These are phyloP conservation scores for Sarocladium kiliense DNA, from an alignment of 2,329 filamentous ascomycete genomes.

Conservation along the genomic window DNA sequence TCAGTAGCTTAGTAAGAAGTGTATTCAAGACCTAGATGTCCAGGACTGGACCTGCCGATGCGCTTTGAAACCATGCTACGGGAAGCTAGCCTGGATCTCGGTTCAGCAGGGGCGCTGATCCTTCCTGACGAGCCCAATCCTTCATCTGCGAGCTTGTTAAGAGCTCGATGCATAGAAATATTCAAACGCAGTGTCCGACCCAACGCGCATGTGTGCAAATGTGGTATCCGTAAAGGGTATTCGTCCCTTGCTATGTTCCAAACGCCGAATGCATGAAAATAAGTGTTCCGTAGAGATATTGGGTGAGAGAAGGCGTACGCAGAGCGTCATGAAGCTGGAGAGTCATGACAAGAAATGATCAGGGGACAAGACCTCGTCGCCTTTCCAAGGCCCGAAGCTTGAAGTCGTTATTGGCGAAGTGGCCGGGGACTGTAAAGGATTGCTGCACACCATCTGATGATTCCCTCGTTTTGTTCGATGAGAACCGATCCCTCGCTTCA, in stretches of 20 bases:
- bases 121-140: no score
- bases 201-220: conserved; percentile 1
- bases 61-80: neutral
- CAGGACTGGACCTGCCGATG: neutral
- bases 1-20: neutral
- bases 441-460: neutral
- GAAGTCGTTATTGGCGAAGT: neutral
- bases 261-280: conserved; percentile 1
- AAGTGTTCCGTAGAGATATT: neutral
- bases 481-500: neutral
- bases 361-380: neutral
- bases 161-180: neutral
- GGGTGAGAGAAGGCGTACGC: neutral
- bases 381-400: neutral
- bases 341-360: neutral
- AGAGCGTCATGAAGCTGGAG: no score
- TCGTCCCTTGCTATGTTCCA: neutral
- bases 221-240: conserved; percentile 6
- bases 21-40: neutral
- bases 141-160: neutral
- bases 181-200: neutral
- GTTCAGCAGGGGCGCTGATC: neutral
- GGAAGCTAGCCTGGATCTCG: neutral
- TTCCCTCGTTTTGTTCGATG: neutral
- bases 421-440: neutral